Evolutionary conservation across 2,329 filamentous ascomycete genomes (phyloP).

Genomic region (Phialophora macrospora): DNA sequence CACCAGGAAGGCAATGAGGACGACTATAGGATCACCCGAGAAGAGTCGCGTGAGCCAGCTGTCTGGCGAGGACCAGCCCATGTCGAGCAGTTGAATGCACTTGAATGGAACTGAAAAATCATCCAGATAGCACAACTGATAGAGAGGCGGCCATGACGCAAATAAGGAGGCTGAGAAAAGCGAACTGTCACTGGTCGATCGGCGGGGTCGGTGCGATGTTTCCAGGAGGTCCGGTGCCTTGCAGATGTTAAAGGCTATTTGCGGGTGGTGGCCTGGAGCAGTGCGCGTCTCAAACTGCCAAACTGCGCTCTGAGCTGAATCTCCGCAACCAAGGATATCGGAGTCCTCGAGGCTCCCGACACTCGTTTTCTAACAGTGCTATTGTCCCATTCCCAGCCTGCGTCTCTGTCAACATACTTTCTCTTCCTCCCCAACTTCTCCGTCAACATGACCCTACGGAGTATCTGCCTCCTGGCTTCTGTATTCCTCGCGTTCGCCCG

Average conservation of each 20-base stretch:
- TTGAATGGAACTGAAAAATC: background rate
- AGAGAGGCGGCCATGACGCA: conserved; percentile 10
- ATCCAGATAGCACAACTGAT: conserved; percentile 7
- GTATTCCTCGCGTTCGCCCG: conserved; percentile 41
- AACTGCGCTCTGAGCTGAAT: conserved; percentile 22
- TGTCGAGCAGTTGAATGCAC: conserved; percentile 22
- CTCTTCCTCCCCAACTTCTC: background rate
- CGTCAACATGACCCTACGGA: conserved; percentile 34
- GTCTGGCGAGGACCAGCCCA: conserved; percentile 47
- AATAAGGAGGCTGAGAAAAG: conserved; percentile 18
- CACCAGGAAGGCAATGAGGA: conserved; percentile 72
- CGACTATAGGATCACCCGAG: conserved; percentile 49
- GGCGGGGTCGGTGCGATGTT: conserved; percentile 10
- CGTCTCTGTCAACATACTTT: background rate
- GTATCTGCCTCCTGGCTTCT: conserved; percentile 25
- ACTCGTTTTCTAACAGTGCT: conserved; percentile 4
- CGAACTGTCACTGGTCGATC: conserved; percentile 9
- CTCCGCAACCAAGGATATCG: conserved; percentile 10
- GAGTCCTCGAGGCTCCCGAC: conserved; percentile 15
- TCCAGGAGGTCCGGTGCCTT: conserved; percentile 10
- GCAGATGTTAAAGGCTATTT: conserved; percentile 6
- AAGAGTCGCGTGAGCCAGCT: conserved; percentile 50
- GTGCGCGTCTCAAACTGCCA: conserved; percentile 13
- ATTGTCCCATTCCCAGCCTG: background rate
- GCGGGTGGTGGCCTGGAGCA: conserved; percentile 3